Percentiles rank a stretch among this genome's conserved stretches.
Evolutionary conservation across 2,329 filamentous ascomycete species (phyloP).

Genomic region (Pyrenophora seminiperda): DNA sequence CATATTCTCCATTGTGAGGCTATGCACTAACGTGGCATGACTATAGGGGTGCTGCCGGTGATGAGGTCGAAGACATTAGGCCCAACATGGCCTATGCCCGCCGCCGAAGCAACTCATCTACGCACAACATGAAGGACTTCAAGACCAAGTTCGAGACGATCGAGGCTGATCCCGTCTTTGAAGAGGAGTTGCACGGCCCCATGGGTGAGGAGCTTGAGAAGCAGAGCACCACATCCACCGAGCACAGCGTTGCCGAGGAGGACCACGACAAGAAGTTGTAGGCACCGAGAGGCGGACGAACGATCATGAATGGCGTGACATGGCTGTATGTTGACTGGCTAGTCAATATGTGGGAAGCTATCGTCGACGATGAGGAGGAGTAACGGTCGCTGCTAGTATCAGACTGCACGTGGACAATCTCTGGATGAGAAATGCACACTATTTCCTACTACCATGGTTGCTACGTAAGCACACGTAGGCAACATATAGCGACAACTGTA

Average conservation of each 20-base stretch:
- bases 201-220: slow-evolving; percentile 61
- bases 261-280: slow-evolving; percentile 55
- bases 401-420: slow-evolving; percentile 32
- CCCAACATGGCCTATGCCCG: slow-evolving; percentile 86
- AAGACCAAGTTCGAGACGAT: slow-evolving; percentile 96
- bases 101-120: slow-evolving; percentile 90
- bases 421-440: slow-evolving; percentile 13
- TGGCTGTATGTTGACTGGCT: slow-evolving; percentile 29
- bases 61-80: slow-evolving; percentile 81
- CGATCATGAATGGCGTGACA: slow-evolving; percentile 2
- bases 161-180: slow-evolving; percentile 89
- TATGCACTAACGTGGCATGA: slow-evolving; percentile 21
- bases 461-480: slow-evolving; percentile 23
- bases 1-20: not conserved
- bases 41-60: slow-evolving; percentile 81
- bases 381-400: slow-evolving; percentile 18
- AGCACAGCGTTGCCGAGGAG: slow-evolving; percentile 63
- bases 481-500: slow-evolving; percentile 24
- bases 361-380: slow-evolving; percentile 11
- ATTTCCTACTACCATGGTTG: slow-evolving; percentile 11
- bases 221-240: slow-evolving; percentile 57
- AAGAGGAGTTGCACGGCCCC: slow-evolving; percentile 80
- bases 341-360: slow-evolving; percentile 32
- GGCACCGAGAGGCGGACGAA: slow-evolving; percentile 3
- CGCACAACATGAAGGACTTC: slow-evolving; percentile 73